These are phyloP conservation scores for Fusarium kyushuense DNA, from an alignment of 2,329 filamentous ascomycete genomes.

Conservation along the genomic window DNA sequence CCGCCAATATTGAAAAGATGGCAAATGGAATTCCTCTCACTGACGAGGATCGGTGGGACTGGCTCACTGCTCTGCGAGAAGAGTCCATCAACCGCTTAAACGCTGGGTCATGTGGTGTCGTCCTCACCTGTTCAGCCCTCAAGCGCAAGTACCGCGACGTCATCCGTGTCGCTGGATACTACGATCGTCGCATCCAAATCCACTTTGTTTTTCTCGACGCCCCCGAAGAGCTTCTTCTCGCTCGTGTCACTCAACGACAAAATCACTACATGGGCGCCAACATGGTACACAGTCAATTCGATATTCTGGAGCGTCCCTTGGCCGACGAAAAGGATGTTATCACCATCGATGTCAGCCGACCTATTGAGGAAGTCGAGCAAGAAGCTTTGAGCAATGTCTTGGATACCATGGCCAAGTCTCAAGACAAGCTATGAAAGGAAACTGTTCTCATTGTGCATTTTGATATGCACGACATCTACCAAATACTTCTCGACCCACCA, in stretches of 20 bases:
- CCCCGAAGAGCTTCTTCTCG: slow-evolving; percentile 77
- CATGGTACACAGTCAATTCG: slow-evolving; percentile 95
- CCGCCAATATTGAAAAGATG: slow-evolving; percentile 93
- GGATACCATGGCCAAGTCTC: slow-evolving; percentile 58
- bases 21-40: slow-evolving; percentile 83
- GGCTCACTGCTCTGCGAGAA: slow-evolving; percentile 83
- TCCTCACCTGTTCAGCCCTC: slow-evolving; percentile 94
- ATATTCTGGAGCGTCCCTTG: slow-evolving; percentile 84
- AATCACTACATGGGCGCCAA: slow-evolving; percentile 95
- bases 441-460: not conserved
- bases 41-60: slow-evolving; percentile 97
- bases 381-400: slow-evolving; percentile 70
- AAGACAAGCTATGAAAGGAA: slow-evolving; percentile 37
- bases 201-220: slow-evolving; percentile 95
- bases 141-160: slow-evolving; percentile 98
- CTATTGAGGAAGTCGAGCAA: slow-evolving; percentile 69
- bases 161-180: slow-evolving; percentile 83
- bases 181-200: slow-evolving; percentile 77
- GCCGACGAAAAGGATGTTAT: slow-evolving; percentile 78
- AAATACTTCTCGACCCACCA: not conserved
- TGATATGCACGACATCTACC: not conserved
- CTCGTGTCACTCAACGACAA: slow-evolving; percentile 79
- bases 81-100: slow-evolving; percentile 70
- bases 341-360: slow-evolving; percentile 74
- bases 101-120: slow-evolving; percentile 76